phyloP scores from a whole-genome alignment of 257 asterid genomes.

The Ehretia macrophylla region DNA sequence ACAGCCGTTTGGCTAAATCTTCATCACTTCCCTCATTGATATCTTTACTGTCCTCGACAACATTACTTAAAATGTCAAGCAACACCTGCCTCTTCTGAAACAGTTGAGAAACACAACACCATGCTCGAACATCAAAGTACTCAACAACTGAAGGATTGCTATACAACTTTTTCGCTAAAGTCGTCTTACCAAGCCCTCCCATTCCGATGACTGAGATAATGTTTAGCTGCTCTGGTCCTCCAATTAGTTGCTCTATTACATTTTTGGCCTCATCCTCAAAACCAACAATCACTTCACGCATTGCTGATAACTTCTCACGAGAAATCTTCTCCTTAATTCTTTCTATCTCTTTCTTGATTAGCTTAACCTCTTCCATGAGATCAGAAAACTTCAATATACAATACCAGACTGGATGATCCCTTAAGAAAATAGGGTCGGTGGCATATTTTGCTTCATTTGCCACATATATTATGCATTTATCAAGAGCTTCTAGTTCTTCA shows the following conservation, averaged over 20 bases:
- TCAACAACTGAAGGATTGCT: neutral
- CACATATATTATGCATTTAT: neutral
- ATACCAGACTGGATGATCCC: neutral
- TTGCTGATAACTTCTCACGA: neutral
- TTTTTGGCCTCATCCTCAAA: conserved; percentile 1
- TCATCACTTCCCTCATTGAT: neutral
- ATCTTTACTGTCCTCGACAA: neutral
- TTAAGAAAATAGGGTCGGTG: neutral
- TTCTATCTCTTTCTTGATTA: neutral
- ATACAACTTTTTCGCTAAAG: neutral
- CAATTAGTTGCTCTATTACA: neutral
- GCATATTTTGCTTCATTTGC: conserved; percentile 8
- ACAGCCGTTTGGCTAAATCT: neutral
- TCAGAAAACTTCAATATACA: neutral
- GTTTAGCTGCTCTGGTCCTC: neutral
- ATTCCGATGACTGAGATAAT: neutral
- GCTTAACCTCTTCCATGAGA: conserved; percentile 3
- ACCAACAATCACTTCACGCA: conserved; percentile 4
- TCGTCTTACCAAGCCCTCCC: conserved; percentile 13
- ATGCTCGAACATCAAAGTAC: neutral
- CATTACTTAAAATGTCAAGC: neutral
- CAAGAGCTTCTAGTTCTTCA: conserved; percentile 5
- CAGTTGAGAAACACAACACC: neutral
- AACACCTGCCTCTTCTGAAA: neutral
- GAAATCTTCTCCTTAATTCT: neutral